phyloP scores from a whole-genome alignment of 1,284 basidiomycete species.

The Trametes pubescens region DNA sequence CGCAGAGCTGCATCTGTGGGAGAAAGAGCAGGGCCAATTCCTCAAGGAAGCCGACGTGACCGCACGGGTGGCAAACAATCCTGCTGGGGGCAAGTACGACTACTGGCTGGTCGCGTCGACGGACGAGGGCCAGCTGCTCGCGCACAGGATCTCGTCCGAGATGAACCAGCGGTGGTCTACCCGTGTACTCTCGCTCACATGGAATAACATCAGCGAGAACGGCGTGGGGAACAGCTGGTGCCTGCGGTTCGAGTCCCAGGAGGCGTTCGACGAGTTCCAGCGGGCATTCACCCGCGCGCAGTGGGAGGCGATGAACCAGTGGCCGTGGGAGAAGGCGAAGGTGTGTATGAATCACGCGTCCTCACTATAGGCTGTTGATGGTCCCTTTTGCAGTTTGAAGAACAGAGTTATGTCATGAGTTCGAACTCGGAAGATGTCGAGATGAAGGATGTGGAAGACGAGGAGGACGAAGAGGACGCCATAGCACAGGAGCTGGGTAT shows the following conservation, averaged over 20 bases:
- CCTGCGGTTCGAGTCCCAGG: constrained; percentile 71
- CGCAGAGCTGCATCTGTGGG: constrained; percentile 78
- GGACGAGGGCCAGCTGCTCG: constrained; percentile 59
- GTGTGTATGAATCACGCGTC: constrained; percentile 46
- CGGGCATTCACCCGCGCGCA: constrained; percentile 73
- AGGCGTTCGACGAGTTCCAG: constrained; percentile 72
- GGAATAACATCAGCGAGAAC: constrained; percentile 77
- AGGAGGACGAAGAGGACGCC: constrained; percentile 80
- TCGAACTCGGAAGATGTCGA: constrained; percentile 84
- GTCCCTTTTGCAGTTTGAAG: constrained; percentile 63
- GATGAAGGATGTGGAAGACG: constrained; percentile 83
- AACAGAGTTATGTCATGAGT: constrained; percentile 78
- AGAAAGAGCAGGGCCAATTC: constrained; percentile 74
- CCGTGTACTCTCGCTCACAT: constrained; percentile 79
- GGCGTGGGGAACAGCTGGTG: constrained; percentile 84
- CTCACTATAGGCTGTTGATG: constrained; percentile 20
- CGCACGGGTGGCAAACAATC: constrained; percentile 70
- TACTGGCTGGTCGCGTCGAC: constrained; percentile 72
- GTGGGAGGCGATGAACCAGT: constrained; percentile 87
- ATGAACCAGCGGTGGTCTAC: constrained; percentile 80
- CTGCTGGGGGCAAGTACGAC: constrained; percentile 53
- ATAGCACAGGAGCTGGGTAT: constrained; percentile 65
- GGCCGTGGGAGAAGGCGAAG: constrained; percentile 85
- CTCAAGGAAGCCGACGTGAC: constrained; percentile 76
- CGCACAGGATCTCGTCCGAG: constrained; percentile 70